Evolutionary conservation across 108 stramenopile genomes (phyloP), one percentile per base, ranked within the genome.

Genomic region (Schizochytrium sp.): DNA sequence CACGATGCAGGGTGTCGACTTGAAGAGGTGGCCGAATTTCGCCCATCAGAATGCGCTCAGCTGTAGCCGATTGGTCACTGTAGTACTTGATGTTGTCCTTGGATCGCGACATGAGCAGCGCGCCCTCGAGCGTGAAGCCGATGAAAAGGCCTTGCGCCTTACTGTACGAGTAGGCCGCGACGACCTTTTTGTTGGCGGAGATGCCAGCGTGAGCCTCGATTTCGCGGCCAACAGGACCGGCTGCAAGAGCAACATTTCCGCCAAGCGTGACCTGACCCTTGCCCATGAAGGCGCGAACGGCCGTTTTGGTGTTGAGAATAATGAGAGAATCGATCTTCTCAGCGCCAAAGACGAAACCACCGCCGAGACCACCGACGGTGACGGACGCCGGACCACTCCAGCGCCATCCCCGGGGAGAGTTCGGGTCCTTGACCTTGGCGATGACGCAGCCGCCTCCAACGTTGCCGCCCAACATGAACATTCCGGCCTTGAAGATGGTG

Each of bases 251-350:
- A 18, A 83, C 45, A 45, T 83, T 83, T 6, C 76, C 76, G 19
- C 76, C 76, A 47, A 83, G 23, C 18, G 76, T 83, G 45, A 83
- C 51, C 76, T 83, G 76, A 23, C 76, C 76, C 25, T 83, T 53
- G 51, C 76, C 76, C 76, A 83, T 83, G 76, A 83, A 83, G 51
- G 76, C 76, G 51, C 76, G 76, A 12, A 83, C 76, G 51, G 76
- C 76, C 18, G 43, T 83, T 23, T 83, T 83, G 48, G 76, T 83
- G 76, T 83, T 83, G n/a, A 83, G 51, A 28, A 83, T 83, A 53
- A 83, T 83, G 48, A 83, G 19, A 6, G 76, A 83, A 45, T 83
- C 76, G 28, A 83, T 83, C 28, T 83, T 83, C 28, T 83, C 76
- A 0, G 48, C 76, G 76, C 76, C 76, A 23, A 83, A 83, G 51